Base-by-base conservation (phyloP, 352 stramenopile species). In the Porosira glacialis region DNA sequence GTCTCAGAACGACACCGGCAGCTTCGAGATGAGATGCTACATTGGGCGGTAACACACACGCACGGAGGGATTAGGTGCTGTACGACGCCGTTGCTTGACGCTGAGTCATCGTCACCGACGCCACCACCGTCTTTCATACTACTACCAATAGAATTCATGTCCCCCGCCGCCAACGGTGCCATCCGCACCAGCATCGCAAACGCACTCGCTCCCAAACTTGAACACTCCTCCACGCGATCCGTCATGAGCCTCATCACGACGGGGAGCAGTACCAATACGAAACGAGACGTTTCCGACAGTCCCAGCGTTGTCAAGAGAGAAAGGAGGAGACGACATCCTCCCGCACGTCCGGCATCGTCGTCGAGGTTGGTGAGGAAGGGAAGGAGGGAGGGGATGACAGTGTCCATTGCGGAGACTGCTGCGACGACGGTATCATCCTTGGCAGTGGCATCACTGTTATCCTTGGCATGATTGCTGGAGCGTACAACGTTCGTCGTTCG, bases 31-130 rank as follows among this genome's bases (percentile, higher is more conserved):
- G 21, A 11, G 71, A 43, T 1, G 17, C 38, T 17, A 92, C 58
- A 41, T 7, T 45, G 0, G 59, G 30, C 31, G 83, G 78, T 8
- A 92, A 59, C 21, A 61, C 51, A 50, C 51, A 86, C 35, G 71
- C 61, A 38, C 79, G 81, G 84, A 31, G 85, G 79, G 58, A 92
- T 89, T 51, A 92, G 72, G 70, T 92, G 87, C 51, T 82, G 66
- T 49, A 92, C 84, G 22, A 91, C 81, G 59, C 74, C n/a, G 36
- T 83, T 45, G 45, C 57, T 50, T 22, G 43, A n/a, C n/a, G n/a
- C n/a, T n/a, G n/a, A n/a, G n/a, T n/a, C n/a, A n/a, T n/a, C n/a
- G n/a, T n/a, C n/a, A n/a, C n/a, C n/a, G n/a, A n/a, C n/a, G n/a
- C n/a, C 27, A 22, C 67, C 38, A 17, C 51, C 17, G 51, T 36